Conservation (phyloP, 2,329 filamentous ascomycete species). For the Simplicillium aogashimaense region DNA sequence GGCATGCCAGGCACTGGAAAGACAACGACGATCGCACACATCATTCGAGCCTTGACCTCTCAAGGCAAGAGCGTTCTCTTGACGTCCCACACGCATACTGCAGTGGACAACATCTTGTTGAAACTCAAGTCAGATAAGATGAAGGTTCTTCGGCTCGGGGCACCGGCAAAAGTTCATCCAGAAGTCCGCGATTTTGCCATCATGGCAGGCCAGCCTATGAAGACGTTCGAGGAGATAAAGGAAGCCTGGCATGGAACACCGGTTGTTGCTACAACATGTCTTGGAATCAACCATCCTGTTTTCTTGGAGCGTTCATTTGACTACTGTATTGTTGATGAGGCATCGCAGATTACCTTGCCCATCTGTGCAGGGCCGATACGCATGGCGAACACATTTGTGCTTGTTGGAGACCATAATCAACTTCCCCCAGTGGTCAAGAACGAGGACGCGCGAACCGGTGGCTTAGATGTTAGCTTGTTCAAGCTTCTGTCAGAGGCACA, state of each 20-base stretch:
- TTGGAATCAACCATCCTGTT: constrained; percentile 80
- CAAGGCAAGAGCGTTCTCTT: constrained; percentile 89
- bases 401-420: constrained; percentile 95
- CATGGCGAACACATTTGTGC: constrained; percentile 83
- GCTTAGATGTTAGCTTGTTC: constrained; percentile 88
- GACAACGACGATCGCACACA: constrained; percentile 95
- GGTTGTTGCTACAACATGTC: constrained; percentile 88
- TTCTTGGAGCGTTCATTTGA: constrained; percentile 89
- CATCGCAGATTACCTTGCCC: constrained; percentile 91
- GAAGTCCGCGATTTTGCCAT: constrained; percentile 80
- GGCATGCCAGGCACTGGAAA: constrained; percentile 98
- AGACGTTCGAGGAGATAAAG: constrained; percentile 73
- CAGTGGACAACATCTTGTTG: constrained; percentile 93
- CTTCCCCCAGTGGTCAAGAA: constrained; percentile 91
- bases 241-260: constrained; percentile 76
- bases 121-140: constrained; percentile 77
- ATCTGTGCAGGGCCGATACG: constrained; percentile 91
- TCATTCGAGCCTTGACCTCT: constrained; percentile 79
- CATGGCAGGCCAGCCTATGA: constrained; percentile 63
- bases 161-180: constrained; percentile 74
- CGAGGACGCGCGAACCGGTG: constrained; percentile 74
- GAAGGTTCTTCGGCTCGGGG: constrained; percentile 75
- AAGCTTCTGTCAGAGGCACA: constrained; percentile 85
- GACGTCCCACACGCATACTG: constrained; percentile 94
- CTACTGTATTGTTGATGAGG: constrained; percentile 97